Percentiles rank a stretch among this genome's conserved stretches.
phyloP scores from a whole-genome alignment of 768 basidiomycete genomes.

The Rhodotorula paludigena region DNA sequence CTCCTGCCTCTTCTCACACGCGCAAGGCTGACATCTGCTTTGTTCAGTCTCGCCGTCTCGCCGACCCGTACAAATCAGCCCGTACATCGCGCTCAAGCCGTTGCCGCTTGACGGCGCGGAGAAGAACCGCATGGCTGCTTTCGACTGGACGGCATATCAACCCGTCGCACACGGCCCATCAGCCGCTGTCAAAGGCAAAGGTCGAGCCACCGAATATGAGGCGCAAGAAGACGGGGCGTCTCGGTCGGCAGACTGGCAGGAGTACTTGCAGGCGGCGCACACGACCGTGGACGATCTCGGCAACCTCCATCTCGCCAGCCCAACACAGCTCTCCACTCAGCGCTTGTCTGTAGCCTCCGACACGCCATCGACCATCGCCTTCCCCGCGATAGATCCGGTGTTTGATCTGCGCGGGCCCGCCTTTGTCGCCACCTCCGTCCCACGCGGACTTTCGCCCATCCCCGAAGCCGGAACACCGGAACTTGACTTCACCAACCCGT shows the following conservation, averaged over 20 bases:
- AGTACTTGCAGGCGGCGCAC: not conserved
- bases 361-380: not conserved
- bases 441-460: not conserved
- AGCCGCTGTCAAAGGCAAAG: not conserved
- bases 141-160: conserved; percentile 11
- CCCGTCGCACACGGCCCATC: not conserved
- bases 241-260: not conserved
- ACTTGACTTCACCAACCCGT: no score
- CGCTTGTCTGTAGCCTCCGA: not conserved
- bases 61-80: not conserved
- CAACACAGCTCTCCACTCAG: not conserved
- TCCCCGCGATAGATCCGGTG: not conserved
- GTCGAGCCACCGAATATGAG: not conserved
- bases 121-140: conserved; percentile 4
- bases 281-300: not conserved
- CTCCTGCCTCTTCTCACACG: no score
- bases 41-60: not conserved
- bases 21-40: not conserved
- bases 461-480: not conserved
- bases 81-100: not conserved
- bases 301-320: not conserved
- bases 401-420: not conserved
- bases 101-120: not conserved
- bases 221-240: not conserved
- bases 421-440: not conserved